These are phyloP conservation scores for Boletus patriciae DNA, from an alignment of 768 basidiomycete genomes.

Conservation along the genomic window DNA sequence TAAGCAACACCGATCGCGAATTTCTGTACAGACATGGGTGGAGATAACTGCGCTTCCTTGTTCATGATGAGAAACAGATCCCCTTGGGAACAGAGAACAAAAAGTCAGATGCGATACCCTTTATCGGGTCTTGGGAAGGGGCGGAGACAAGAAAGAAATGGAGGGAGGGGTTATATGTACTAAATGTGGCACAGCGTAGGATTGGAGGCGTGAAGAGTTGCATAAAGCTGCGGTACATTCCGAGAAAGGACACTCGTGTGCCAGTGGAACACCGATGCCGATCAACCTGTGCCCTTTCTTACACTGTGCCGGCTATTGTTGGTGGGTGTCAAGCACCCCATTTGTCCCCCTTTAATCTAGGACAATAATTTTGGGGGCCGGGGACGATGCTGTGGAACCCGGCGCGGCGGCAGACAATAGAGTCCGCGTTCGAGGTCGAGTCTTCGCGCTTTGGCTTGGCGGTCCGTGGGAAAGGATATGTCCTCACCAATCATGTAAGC, in stretches of 20 bases:
- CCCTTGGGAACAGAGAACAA: conserved; percentile 20
- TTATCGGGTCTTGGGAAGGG: conserved; percentile 11
- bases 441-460: not conserved
- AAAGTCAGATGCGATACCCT: conserved; percentile 6
- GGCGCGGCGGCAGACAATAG: conserved; percentile 13
- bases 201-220: conserved; percentile 20
- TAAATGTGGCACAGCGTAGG: conserved; percentile 30
- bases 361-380: conserved; percentile 5
- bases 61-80: conserved; percentile 18
- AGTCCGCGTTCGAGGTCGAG: conserved; percentile 1
- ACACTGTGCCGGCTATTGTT: conserved; percentile 12
- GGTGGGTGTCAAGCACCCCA: not conserved
- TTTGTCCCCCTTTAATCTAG: not conserved
- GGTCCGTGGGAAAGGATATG: conserved; percentile 14
- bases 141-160: conserved; percentile 9
- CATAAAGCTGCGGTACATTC: conserved; percentile 35
- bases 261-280: conserved; percentile 7
- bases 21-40: conserved; percentile 22
- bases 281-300: conserved; percentile 17
- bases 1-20: conserved; percentile 31
- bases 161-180: conserved; percentile 23
- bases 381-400: conserved; percentile 5
- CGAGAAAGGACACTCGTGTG: conserved; percentile 24
- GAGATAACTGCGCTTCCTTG: conserved; percentile 8
- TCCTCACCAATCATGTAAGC: conserved; percentile 22